phyloP scores from a whole-genome alignment of 345 rosid genomes.

The Eucalyptus regnans region DNA sequence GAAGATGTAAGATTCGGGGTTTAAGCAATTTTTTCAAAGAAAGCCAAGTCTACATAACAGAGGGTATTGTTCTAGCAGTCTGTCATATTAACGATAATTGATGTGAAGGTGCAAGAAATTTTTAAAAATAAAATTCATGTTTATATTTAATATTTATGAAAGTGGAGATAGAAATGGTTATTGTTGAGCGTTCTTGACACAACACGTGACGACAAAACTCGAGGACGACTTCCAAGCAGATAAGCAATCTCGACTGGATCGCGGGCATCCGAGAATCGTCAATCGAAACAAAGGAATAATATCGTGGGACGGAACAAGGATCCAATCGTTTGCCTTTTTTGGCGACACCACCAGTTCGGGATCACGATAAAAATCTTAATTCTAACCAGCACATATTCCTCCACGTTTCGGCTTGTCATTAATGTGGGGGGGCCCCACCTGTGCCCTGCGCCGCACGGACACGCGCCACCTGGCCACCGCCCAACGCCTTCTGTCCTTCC shows the following conservation, averaged over 20 bases:
- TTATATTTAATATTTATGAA: neutral
- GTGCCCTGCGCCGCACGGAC: neutral
- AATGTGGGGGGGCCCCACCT: neutral
- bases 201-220: neutral
- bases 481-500: neutral
- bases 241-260: neutral
- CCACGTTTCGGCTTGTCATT: neutral
- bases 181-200: neutral
- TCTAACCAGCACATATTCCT: neutral
- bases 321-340: neutral
- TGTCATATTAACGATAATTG: fast-evolving
- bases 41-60: neutral
- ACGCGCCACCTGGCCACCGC: neutral
- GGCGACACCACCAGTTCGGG: neutral
- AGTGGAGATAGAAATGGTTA: neutral
- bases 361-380: neutral
- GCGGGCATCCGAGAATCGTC: neutral
- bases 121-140: neutral
- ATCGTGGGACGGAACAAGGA: neutral
- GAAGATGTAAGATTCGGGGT: fast-evolving
- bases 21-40: neutral
- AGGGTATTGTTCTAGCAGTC: too few species aligned
- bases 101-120: neutral
- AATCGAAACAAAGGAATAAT: neutral
- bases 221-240: neutral